Conservation (phyloP, 164 flowering plant species). For the Dillenia suffruticosa region DNA sequence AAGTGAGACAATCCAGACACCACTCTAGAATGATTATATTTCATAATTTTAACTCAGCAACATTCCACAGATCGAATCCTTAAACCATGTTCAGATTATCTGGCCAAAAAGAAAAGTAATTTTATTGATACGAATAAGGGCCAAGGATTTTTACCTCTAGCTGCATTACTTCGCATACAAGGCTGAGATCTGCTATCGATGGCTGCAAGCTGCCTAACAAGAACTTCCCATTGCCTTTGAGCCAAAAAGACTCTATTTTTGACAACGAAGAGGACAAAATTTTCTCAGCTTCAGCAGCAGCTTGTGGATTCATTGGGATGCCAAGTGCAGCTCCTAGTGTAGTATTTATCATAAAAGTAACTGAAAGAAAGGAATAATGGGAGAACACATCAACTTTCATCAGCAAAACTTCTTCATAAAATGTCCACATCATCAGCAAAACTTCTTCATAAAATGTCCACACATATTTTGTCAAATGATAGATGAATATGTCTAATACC, state of each 20-base stretch:
- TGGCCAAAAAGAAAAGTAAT: too few relatives aligned
- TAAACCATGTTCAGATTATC: too few relatives aligned
- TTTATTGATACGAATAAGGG: too few relatives aligned
- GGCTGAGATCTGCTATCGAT: conserved; percentile 88
- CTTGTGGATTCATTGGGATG: conserved; percentile 42
- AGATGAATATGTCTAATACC: too few relatives aligned
- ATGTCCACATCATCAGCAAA: not conserved
- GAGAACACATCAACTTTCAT: not conserved
- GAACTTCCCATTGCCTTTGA: conserved; percentile 57
- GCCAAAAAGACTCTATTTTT: conserved; percentile 71
- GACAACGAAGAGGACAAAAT: conserved; percentile 46
- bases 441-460: too few relatives aligned
- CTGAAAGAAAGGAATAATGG: conserved; percentile 31
- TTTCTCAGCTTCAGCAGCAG: conserved; percentile 64
- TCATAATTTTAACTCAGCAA: too few relatives aligned
- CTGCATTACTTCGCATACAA: conserved; percentile 88
- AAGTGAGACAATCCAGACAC: too few relatives aligned
- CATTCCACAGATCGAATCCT: too few relatives aligned
- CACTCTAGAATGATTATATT: too few relatives aligned
- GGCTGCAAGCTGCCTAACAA: conserved; percentile 68
- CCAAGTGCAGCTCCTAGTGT: conserved; percentile 64
- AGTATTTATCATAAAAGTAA: conserved; percentile 32
- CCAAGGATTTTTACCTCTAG: conserved; percentile 53
- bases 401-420: not conserved
- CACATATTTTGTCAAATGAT: too few relatives aligned